Conservation (phyloP, 1,284 basidiomycete genomes). For the Inonotus hispidus region DNA sequence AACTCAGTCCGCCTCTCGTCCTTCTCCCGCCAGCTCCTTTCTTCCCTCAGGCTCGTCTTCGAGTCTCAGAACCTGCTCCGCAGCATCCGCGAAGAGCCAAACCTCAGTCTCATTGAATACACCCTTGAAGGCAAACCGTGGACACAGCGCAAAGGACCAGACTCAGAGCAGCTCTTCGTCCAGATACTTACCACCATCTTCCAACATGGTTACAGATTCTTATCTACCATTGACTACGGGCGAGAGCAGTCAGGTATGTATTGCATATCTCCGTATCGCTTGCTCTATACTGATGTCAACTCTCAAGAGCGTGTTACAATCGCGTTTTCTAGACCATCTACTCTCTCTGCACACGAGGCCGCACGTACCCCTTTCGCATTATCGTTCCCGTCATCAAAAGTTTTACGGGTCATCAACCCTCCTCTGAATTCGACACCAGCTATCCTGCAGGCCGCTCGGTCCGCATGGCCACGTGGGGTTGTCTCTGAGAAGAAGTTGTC, state of each 20-base stretch:
- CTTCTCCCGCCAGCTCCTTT: slow-evolving; percentile 49
- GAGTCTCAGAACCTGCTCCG: slow-evolving; percentile 41
- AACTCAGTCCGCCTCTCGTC: slow-evolving; percentile 63
- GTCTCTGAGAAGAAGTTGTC: slow-evolving; percentile 70
- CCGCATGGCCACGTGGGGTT: slow-evolving; percentile 73
- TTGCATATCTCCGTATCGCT: neutral
- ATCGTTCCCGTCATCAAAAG: slow-evolving; percentile 62
- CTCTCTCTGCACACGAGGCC: slow-evolving; percentile 20
- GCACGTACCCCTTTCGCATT: slow-evolving; percentile 53
- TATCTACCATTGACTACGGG: slow-evolving; percentile 71
- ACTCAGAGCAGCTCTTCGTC: slow-evolving; percentile 62
- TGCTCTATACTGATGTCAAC: neutral
- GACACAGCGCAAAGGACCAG: slow-evolving; percentile 57
- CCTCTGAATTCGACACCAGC: slow-evolving; percentile 71
- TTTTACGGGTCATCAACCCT: slow-evolving; percentile 66
- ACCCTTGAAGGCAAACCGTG: slow-evolving; percentile 64
- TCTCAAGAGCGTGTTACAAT: slow-evolving; percentile 62
- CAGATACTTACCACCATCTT: slow-evolving; percentile 60
- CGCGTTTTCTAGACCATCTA: slow-evolving; percentile 44
- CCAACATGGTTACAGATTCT: slow-evolving; percentile 54
- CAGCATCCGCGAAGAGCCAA: slow-evolving; percentile 47
- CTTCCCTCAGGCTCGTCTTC: slow-evolving; percentile 49
- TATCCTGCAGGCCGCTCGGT: slow-evolving; percentile 70
- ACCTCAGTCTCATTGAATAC: slow-evolving; percentile 62
- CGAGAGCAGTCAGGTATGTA: slow-evolving; percentile 40